Evolutionary conservation across 2,329 filamentous ascomycete species (phyloP), one percentile per base, ranked within the genome.

Genomic region (Sarocladium brachiariae): DNA sequence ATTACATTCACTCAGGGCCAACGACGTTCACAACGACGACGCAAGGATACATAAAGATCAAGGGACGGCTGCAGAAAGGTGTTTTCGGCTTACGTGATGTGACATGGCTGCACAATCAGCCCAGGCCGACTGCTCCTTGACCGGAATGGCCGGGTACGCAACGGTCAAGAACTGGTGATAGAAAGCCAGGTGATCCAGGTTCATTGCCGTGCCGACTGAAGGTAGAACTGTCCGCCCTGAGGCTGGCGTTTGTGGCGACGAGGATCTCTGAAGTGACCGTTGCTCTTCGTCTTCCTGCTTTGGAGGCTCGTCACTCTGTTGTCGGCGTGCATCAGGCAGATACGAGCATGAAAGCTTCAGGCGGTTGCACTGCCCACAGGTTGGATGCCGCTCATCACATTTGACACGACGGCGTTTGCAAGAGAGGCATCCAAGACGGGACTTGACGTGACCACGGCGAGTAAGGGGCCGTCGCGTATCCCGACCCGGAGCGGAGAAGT

Each of bases 81-180:
- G n/a, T n/a, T n/a, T n/a, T n/a, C n/a, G 21, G 54, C 60, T 56
- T 51, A 69, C 67, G 16, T 55, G 49, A 53, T 70, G 64, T 5
- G 65, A 65, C 51, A 70, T 61, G 24, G 61, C 55, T 2, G 65
- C 65, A 1, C 64, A 64, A 19, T 63, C 55, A 43, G 54, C 58
- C 67, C 68, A 70, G 0, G 68, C 53, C 5, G 58, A 56, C 3
- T 60, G 60, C 2, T 60, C 61, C 14, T 56, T 54, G 1, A 70
- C 52, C 5, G 68, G 68, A 8, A 70, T 50, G 2, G 66, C 64
- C 2, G 67, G 68, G 38, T 65, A 66, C 4, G 72, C 73, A 2
- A 65, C 59, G 1, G 70, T 62, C 11, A 77, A 55, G 53, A 76
- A 77, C 54, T 76, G 73, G 52, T 76, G 72, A 53, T 76, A 76